These are phyloP conservation scores for Annona squamosa DNA, from an alignment of 164 flowering plant species.

Conservation along the genomic window DNA sequence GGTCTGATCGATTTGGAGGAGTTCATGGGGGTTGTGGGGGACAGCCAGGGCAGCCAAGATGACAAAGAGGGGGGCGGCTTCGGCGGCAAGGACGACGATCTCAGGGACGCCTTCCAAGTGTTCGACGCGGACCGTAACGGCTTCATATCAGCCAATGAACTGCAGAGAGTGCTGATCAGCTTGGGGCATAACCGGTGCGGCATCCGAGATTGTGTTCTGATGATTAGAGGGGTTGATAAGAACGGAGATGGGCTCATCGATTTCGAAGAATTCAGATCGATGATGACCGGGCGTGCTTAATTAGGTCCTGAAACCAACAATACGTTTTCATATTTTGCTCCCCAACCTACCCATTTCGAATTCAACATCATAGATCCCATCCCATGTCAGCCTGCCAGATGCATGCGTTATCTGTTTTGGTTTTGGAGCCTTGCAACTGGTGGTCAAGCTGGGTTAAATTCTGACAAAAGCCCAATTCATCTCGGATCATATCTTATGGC, in stretches of 20 bases:
- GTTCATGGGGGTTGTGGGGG: constrained; percentile 39
- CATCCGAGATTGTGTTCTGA: constrained; percentile 36
- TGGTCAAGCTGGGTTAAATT: too few species aligned
- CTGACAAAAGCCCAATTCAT: too few species aligned
- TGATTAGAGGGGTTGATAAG: constrained; percentile 62
- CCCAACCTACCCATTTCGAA: too few species aligned
- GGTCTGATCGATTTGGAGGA: constrained; percentile 64
- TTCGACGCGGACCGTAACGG: constrained; percentile 56
- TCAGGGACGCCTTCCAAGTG: constrained; percentile 51
- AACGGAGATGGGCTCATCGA: constrained; percentile 68
- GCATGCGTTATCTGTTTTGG: too few species aligned
- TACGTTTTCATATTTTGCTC: neutral
- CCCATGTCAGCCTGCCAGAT: too few species aligned
- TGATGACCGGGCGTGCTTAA: constrained; percentile 33
- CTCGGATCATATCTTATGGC: too few species aligned
- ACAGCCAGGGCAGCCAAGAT: neutral
- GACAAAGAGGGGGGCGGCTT: too few species aligned
- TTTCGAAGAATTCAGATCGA: constrained; percentile 54
- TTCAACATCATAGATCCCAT: too few species aligned
- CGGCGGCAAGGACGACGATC: constrained; percentile 16
- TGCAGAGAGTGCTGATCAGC: constrained; percentile 38
- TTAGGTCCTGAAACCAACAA: neutral
- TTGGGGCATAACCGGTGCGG: constrained; percentile 41
- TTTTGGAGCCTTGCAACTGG: too few species aligned
- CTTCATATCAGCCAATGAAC: constrained; percentile 49